phyloP scores from a whole-genome alignment of 768 basidiomycete genomes.

The Psilocybe azurescens region DNA sequence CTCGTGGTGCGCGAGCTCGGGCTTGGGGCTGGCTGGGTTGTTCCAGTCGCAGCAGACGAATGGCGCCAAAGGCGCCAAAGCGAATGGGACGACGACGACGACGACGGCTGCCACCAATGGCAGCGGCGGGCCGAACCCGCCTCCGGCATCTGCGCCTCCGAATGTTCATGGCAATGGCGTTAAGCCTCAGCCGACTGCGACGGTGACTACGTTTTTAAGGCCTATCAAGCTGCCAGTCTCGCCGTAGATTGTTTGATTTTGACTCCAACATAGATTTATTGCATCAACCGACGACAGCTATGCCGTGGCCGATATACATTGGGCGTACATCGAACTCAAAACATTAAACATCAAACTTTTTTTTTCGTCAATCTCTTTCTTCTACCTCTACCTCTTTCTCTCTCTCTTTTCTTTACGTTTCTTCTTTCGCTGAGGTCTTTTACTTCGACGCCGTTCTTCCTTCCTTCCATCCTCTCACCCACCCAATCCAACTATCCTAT shows the following conservation, averaged over 20 bases:
- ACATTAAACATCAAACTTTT: too few relatives aligned
- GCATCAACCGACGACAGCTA: too few relatives aligned
- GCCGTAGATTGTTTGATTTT: conserved; percentile 6
- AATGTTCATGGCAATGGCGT: neutral
- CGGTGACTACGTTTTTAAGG: neutral
- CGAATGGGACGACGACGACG: neutral
- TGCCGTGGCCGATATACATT: too few relatives aligned
- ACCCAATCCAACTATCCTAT: too few relatives aligned
- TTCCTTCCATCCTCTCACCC: too few relatives aligned
- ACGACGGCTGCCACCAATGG: neutral
- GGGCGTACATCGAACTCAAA: too few relatives aligned
- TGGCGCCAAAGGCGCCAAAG: neutral
- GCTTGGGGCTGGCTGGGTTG: neutral
- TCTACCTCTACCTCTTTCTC: neutral
- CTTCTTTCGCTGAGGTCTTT: too few relatives aligned
- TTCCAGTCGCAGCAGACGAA: neutral
- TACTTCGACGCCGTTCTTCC: too few relatives aligned
- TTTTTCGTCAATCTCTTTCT: neutral
- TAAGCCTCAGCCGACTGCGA: neutral
- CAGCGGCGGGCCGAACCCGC: conserved; percentile 28
- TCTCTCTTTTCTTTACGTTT: too few relatives aligned
- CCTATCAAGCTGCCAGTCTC: conserved; percentile 18
- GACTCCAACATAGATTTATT: too few relatives aligned
- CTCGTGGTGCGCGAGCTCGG: conserved; percentile 48
- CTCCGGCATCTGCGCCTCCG: conserved; percentile 16